Evolutionary conservation across 2,329 filamentous ascomycete genomes (phyloP).

Genomic region (Colletotrichum somersetense): DNA sequence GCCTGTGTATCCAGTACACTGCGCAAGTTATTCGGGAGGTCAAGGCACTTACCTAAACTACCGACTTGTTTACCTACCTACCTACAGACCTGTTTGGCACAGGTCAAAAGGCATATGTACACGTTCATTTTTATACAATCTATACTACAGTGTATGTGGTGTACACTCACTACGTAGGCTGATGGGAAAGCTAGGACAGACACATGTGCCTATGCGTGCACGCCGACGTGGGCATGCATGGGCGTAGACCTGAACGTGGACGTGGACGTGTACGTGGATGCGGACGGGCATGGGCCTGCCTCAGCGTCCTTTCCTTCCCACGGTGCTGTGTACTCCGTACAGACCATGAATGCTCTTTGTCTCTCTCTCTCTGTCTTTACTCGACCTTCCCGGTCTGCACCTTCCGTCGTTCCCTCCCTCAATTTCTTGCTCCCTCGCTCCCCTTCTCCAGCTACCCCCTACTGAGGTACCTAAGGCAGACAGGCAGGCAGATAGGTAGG

Average conservation of each 20-base stretch:
- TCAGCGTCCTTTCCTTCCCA: slow-evolving; percentile 12
- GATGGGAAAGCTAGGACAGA: background rate
- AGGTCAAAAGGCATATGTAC: background rate
- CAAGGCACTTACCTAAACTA: background rate
- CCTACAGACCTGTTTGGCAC: background rate
- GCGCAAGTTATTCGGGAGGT: background rate
- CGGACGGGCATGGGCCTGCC: slow-evolving; percentile 5
- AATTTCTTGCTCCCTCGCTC: background rate
- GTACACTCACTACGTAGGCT: background rate
- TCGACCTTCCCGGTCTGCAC: slow-evolving; percentile 24
- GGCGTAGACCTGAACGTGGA: background rate
- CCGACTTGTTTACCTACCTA: too few relatives aligned
- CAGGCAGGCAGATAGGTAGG: too few relatives aligned
- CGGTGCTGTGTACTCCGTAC: background rate
- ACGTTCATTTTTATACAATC: background rate
- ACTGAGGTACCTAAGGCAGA: too few relatives aligned
- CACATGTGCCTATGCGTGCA: background rate
- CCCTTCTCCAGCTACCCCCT: background rate
- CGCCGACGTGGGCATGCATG: background rate
- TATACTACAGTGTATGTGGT: too few relatives aligned
- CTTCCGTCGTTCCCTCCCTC: slow-evolving; percentile 7
- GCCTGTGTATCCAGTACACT: background rate
- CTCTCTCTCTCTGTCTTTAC: background rate
- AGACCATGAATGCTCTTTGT: too few relatives aligned
- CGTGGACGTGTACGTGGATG: background rate